phyloP scores from a whole-genome alignment of 768 basidiomycete species.

The Amanita brunnescens region DNA sequence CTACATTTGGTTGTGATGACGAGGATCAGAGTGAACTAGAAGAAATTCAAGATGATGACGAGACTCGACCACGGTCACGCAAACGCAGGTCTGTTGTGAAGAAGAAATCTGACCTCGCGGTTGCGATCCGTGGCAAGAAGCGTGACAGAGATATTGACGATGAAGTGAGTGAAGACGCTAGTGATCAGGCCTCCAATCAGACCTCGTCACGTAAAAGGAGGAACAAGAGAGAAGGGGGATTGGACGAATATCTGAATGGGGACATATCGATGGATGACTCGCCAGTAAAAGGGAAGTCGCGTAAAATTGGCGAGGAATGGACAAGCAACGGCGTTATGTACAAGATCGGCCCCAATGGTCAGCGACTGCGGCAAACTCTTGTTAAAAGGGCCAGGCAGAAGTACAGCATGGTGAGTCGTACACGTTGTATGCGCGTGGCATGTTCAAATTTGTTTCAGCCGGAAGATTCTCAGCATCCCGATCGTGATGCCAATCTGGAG shows the following conservation, averaged over 20 bases:
- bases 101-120: slow-evolving; percentile 38
- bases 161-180: slow-evolving; percentile 35
- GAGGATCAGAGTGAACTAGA: slow-evolving; percentile 30
- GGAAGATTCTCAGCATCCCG: slow-evolving; percentile 69
- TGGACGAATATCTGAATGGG: slow-evolving; percentile 22
- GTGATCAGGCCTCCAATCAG: slow-evolving; percentile 20
- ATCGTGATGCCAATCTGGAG: slow-evolving; percentile 56
- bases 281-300: slow-evolving; percentile 43
- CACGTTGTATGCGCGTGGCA: slow-evolving; percentile 2
- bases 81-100: slow-evolving; percentile 51
- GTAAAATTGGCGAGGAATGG: slow-evolving; percentile 71
- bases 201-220: slow-evolving; percentile 40
- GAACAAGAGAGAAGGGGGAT: slow-evolving; percentile 32
- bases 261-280: slow-evolving; percentile 40
- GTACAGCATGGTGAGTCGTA: slow-evolving; percentile 58
- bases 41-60: slow-evolving; percentile 31
- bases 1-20: slow-evolving; percentile 60
- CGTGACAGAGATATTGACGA: slow-evolving; percentile 52
- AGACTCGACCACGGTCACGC: slow-evolving; percentile 37
- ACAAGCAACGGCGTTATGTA: slow-evolving; percentile 58
- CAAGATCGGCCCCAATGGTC: slow-evolving; percentile 65
- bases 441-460: slow-evolving; percentile 36
- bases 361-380: slow-evolving; percentile 58
- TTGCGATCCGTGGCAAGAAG: slow-evolving; percentile 47
- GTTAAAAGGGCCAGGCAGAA: slow-evolving; percentile 64